A percentile compares a stretch with the other conserved stretches of the same genome.
phyloP scores from a whole-genome alignment of 345 rosid species.

The Geranium brycei region DNA sequence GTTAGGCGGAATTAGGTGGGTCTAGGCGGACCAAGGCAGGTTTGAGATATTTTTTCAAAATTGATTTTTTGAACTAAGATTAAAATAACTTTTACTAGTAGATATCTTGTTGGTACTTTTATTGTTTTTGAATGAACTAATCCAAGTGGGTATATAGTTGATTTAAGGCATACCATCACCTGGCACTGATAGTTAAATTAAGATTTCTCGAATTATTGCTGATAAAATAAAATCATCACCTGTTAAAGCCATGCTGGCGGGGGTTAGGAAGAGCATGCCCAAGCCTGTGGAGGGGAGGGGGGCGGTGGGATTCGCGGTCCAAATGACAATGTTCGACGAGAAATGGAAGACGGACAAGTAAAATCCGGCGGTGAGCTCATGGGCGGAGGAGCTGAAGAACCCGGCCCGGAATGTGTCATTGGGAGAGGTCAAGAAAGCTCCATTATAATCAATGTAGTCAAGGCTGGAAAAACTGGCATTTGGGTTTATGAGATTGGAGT shows the following conservation, averaged over 20 bases:
- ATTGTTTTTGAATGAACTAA: too few species aligned
- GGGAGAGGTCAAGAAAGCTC: conserved; percentile 56
- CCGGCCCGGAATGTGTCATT: conserved; percentile 50
- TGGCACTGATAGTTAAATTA: too few species aligned
- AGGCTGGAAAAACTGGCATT: conserved; percentile 55
- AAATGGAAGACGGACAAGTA: conserved; percentile 67
- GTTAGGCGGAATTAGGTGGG: too few species aligned
- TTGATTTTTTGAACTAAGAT: too few species aligned
- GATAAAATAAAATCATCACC: conserved; percentile 17
- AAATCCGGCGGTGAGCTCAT: conserved; percentile 21
- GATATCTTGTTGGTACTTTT: too few species aligned
- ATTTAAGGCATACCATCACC: too few species aligned
- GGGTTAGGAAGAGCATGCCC: conserved; percentile 43
- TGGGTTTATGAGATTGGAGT: conserved; percentile 36
- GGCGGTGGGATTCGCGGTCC: conserved; percentile 69
- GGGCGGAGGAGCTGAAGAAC: conserved; percentile 32
- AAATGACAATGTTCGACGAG: conserved; percentile 41
- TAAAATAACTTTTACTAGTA: too few species aligned
- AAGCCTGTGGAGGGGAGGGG: conserved; percentile 39
- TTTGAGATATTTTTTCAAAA: too few species aligned
- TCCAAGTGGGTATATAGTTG: too few species aligned
- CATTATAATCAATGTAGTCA: conserved; percentile 30
- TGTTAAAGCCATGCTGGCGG: conserved; percentile 36
- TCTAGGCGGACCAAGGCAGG: too few species aligned
- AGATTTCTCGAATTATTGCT: too few species aligned